These are phyloP conservation scores for Epichloe sp. DNA, from an alignment of 2,329 filamentous ascomycete species.

Conservation along the genomic window DNA sequence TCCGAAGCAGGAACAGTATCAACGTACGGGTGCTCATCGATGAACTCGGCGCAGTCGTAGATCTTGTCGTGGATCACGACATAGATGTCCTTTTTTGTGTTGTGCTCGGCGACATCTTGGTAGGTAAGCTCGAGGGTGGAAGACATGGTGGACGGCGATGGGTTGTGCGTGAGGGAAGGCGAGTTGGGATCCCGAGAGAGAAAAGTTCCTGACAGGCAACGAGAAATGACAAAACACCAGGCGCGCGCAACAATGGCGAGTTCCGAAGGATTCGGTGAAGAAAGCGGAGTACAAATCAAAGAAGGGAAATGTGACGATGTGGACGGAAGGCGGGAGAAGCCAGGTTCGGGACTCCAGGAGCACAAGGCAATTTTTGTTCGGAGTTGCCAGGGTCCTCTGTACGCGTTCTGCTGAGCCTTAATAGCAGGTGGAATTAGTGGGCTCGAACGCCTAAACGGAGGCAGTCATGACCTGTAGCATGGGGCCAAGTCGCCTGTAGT, in stretches of 20 bases:
- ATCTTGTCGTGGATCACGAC: slow-evolving; percentile 93
- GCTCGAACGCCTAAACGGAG: background rate
- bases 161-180: background rate
- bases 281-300: no score
- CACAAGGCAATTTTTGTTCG: no score
- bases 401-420: no score
- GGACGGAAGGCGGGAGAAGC: no score
- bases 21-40: slow-evolving; percentile 89
- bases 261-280: background rate
- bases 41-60: slow-evolving; percentile 78
- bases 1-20: background rate
- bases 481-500: background rate
- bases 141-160: slow-evolving; percentile 14
- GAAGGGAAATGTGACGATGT: no score
- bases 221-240: no score
- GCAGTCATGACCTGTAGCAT: background rate
- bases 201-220: no score
- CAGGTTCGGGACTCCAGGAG: no score
- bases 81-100: slow-evolving; percentile 89
- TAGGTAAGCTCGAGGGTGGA: slow-evolving; percentile 48
- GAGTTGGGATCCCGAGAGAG: no score
- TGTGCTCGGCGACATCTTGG: slow-evolving; percentile 72
- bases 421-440: background rate
- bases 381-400: background rate
- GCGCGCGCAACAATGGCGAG: background rate